phyloP scores from a whole-genome alignment of 169 alveolate genomes.

The Plasmodium falciparum region DNA sequence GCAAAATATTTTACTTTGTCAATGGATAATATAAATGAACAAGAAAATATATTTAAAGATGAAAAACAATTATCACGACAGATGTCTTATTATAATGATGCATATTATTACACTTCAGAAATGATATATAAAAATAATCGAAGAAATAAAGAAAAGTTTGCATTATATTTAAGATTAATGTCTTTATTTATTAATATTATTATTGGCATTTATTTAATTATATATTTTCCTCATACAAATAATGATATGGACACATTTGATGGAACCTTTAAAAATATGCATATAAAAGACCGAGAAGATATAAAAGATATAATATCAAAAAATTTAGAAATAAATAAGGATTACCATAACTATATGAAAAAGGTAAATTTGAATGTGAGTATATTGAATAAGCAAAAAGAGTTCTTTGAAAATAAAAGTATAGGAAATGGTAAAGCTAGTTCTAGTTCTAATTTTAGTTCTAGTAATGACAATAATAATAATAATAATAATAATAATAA shows the following conservation, averaged over 20 bases:
- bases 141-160: slow-evolving; percentile 48
- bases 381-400: background rate
- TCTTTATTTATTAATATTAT: slow-evolving; percentile 59
- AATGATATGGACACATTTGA: slow-evolving; percentile 13
- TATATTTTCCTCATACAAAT: slow-evolving; percentile 56
- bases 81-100: slow-evolving; percentile 71
- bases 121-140: slow-evolving; percentile 63
- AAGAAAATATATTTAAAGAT: slow-evolving; percentile 55
- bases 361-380: background rate
- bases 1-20: slow-evolving; percentile 53
- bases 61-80: slow-evolving; percentile 68
- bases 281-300: slow-evolving; percentile 29
- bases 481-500: background rate
- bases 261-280: slow-evolving; percentile 1
- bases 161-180: slow-evolving; percentile 59
- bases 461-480: background rate
- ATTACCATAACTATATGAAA: background rate
- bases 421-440: slow-evolving; percentile 4
- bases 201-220: slow-evolving; percentile 58
- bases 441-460: slow-evolving; percentile 18
- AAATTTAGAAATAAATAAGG: slow-evolving; percentile 16
- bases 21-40: slow-evolving; percentile 54
- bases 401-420: slow-evolving; percentile 8
- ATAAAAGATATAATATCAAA: slow-evolving; percentile 25
- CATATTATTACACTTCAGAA: slow-evolving; percentile 68